A percentile compares a stretch with the other conserved stretches of the same genome.
These are phyloP conservation scores for Neurospora sp. DNA, from an alignment of 495 filamentous ascomycete genomes.

Conservation along the genomic window DNA sequence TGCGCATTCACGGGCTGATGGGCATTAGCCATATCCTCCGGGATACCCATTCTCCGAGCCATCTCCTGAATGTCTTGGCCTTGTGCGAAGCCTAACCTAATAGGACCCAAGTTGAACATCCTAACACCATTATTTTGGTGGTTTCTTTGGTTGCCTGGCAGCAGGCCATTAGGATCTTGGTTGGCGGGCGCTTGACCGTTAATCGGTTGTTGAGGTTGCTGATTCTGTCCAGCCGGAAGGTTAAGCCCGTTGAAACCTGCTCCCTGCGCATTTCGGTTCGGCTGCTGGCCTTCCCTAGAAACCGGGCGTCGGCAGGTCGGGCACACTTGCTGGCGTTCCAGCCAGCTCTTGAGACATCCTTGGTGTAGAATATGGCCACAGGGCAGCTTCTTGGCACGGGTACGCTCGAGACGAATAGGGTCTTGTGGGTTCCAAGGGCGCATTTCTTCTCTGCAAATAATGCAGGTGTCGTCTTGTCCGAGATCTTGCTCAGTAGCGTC, in stretches of 20 bases:
- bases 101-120: conserved; percentile 53
- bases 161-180: conserved; percentile 5
- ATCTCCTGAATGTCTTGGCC: conserved; percentile 40
- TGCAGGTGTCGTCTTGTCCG: conserved; percentile 79
- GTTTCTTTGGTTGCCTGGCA: conserved; percentile 12
- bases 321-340: conserved; percentile 97
- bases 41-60: conserved; percentile 29
- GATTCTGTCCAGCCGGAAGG: conserved; percentile 22
- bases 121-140: conserved; percentile 27
- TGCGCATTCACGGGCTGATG: background rate
- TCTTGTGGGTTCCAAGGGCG: conserved; percentile 51
- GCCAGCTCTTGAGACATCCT: conserved; percentile 87
- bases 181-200: conserved; percentile 22
- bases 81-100: conserved; percentile 48
- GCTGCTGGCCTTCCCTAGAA: conserved; percentile 28
- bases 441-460: conserved; percentile 98
- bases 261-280: conserved; percentile 18
- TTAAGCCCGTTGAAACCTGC: conserved; percentile 21
- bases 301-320: conserved; percentile 89
- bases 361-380: conserved; percentile 95
- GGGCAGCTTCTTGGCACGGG: conserved; percentile 87
- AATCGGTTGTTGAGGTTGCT: conserved; percentile 14
- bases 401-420: conserved; percentile 57
- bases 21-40: conserved; percentile 9
- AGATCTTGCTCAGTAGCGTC: conserved; percentile 88